Evolutionary conservation across 192 early-diverging fungal genomes (phyloP), one percentile per base, ranked within the genome.

Genomic region (Backusella luteola): DNA sequence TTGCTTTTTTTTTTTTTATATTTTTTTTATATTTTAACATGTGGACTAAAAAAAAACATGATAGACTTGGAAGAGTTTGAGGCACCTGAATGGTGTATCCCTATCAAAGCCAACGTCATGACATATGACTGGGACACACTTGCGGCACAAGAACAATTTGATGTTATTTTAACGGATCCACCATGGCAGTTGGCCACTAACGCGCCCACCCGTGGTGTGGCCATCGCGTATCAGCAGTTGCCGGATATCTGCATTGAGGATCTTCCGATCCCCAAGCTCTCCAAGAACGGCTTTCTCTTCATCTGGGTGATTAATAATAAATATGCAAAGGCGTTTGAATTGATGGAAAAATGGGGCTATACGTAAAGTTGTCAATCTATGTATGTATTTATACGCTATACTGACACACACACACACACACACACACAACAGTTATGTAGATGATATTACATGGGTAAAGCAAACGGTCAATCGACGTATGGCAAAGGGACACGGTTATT

Each of bases 231-330:
- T 84, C 96, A 96, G 80, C 95, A 96, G 84, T 89, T 98, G 5
- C 96, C 95, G 8, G 97, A 98, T 84, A 88, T 92, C n/a, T 92
- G 91, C 71, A 97, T 98, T 75, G 95, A 96, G 73, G 91, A 93
- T 32, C 83, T 98, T 9, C 97, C 97, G 19, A 94, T 98, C 63
- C 88, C 88, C 7, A 88, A 92, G 78, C 90, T 98, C 38, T 94
- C 95, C 76, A 89, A 85, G 19, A 93, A 92, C 77, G 97, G 97
- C 23, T 97, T 97, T 76, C 90, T 97, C 6, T 98, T 98, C 78
- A 97, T 98, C 69, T 98, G 97, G 97, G 97, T 98, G 49, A 97
- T 98, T 80, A 98, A 98, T 86, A 96, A 96, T 89, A 98, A 97
- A 87, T 98, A 96, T 86, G 93, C 93, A 69, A 94, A 92, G 79